phyloP scores from a whole-genome alignment of 352 stramenopile species.

The Globisporangium recalcitrans region DNA sequence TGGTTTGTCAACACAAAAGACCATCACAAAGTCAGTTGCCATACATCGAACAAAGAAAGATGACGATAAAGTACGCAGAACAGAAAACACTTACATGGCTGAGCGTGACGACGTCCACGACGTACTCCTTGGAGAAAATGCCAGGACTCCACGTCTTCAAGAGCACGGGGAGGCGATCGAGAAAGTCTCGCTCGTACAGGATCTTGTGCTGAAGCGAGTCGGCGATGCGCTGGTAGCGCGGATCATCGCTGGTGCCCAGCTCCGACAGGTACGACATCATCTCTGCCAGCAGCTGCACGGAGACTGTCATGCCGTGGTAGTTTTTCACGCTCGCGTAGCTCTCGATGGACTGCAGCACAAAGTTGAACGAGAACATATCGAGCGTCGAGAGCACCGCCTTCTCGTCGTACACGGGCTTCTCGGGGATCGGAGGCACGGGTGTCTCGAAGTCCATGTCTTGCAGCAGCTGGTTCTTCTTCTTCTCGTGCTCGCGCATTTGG shows the following conservation, averaged over 20 bases:
- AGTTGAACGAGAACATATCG: slow-evolving; percentile 91
- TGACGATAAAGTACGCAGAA: too few relatives aligned
- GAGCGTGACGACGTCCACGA: slow-evolving; percentile 77
- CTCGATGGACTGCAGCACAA: slow-evolving; percentile 85
- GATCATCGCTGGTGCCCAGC: slow-evolving; percentile 61
- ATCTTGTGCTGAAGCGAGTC: slow-evolving; percentile 87
- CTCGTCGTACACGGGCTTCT: slow-evolving; percentile 60
- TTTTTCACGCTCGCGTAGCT: slow-evolving; percentile 79
- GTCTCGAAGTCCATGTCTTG: slow-evolving; percentile 53
- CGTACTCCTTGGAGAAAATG: slow-evolving; percentile 59
- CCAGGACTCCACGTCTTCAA: slow-evolving; percentile 74
- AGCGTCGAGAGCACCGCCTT: slow-evolving; percentile 80
- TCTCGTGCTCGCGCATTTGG: slow-evolving; percentile 45
- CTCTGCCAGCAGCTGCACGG: slow-evolving; percentile 70
- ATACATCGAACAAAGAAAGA: neutral
- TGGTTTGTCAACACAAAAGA: neutral
- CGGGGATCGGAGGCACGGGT: slow-evolving; percentile 25
- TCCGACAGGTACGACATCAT: slow-evolving; percentile 86
- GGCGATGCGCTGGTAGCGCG: slow-evolving; percentile 74
- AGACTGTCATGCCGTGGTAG: slow-evolving; percentile 76
- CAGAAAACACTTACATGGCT: slow-evolving; percentile 56
- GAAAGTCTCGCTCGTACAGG: slow-evolving; percentile 84
- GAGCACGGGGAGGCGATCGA: slow-evolving; percentile 76
- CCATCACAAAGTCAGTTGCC: slow-evolving; percentile 7
- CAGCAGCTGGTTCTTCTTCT: slow-evolving; percentile 43